Evolutionary conservation across 257 asterid genomes (phyloP).

Genomic region (Marsdenia floribunda): DNA sequence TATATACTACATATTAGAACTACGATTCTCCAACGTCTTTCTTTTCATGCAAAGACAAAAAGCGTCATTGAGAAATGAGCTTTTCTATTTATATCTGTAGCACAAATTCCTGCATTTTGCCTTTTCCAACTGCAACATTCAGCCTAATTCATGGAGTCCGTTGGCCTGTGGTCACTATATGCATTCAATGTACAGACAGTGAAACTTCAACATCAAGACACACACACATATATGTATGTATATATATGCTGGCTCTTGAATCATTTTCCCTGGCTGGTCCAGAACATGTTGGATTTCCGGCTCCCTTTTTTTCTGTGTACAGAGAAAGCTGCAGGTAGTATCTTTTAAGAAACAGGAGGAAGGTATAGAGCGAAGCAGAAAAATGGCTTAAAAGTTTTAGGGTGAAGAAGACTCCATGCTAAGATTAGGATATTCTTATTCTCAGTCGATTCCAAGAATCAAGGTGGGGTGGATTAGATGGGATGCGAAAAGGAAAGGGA

Average conservation of each 20-base stretch:
- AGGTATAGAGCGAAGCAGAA: background rate
- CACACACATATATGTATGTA: too few relatives aligned
- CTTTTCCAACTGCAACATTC: conserved; percentile 8
- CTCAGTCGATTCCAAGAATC: background rate
- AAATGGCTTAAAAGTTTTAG: background rate
- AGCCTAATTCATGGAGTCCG: conserved; percentile 19
- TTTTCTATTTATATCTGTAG: conserved; percentile 1
- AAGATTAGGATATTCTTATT: background rate
- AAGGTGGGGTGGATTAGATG: background rate
- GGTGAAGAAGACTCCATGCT: background rate
- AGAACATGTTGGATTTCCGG: background rate
- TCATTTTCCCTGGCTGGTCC: background rate
- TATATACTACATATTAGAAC: too few relatives aligned
- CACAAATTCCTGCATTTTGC: conserved; percentile 13
- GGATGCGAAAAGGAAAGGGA: background rate
- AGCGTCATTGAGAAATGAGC: conserved; percentile 19
- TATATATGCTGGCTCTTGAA: background rate
- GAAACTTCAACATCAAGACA: background rate
- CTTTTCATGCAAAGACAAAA: conserved; percentile 19
- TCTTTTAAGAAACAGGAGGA: background rate
- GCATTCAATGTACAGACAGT: background rate
- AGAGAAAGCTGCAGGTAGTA: background rate
- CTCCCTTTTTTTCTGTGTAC: background rate
- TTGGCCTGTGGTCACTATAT: background rate
- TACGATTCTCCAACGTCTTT: conserved; percentile 27